Percentiles rank a stretch among this genome's conserved stretches.
phyloP scores from a whole-genome alignment of 2,329 filamentous ascomycete species.

The Epichloe glyceriae region DNA sequence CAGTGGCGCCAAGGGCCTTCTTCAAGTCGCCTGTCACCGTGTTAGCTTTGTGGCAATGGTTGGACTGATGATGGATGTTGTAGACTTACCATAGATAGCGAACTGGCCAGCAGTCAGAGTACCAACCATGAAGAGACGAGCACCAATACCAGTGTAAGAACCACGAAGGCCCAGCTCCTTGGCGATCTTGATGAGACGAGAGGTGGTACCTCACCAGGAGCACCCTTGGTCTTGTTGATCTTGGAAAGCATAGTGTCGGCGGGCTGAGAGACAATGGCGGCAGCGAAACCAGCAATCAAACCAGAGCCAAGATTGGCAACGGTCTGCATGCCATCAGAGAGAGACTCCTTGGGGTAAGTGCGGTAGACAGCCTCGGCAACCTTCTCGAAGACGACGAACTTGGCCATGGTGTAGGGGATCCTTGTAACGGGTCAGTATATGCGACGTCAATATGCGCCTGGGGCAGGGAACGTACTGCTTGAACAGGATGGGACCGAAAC shows the following conservation, averaged over 20 bases:
- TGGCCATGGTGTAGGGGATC: constrained; percentile 89
- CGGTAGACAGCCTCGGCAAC: constrained; percentile 62
- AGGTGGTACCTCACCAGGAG: constrained; percentile 71
- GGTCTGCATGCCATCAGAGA: constrained; percentile 60
- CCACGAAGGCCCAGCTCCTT: constrained; percentile 73
- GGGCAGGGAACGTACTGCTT: constrained; percentile 24
- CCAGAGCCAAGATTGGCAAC: constrained; percentile 58
- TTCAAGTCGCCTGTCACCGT: constrained; percentile 40
- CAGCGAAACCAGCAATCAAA: constrained; percentile 58
- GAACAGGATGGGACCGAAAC: constrained; percentile 77
- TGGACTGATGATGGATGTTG: neutral
- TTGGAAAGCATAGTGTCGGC: constrained; percentile 90
- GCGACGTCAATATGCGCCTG: neutral
- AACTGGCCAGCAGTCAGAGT: constrained; percentile 71
- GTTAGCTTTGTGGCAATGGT: neutral
- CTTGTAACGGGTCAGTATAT: constrained; percentile 24
- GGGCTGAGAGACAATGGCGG: constrained; percentile 76
- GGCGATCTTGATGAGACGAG: constrained; percentile 75
- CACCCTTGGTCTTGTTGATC: constrained; percentile 91
- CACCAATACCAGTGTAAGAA: constrained; percentile 69
- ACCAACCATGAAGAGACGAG: constrained; percentile 52
- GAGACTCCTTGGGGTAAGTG: constrained; percentile 54
- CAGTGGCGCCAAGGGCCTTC: constrained; percentile 35
- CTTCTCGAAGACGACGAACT: constrained; percentile 92
- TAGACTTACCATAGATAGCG: constrained; percentile 56